Evolutionary conservation across 2,329 filamentous ascomycete genomes (phyloP).

Genomic region (Colletotrichum coccodes): DNA sequence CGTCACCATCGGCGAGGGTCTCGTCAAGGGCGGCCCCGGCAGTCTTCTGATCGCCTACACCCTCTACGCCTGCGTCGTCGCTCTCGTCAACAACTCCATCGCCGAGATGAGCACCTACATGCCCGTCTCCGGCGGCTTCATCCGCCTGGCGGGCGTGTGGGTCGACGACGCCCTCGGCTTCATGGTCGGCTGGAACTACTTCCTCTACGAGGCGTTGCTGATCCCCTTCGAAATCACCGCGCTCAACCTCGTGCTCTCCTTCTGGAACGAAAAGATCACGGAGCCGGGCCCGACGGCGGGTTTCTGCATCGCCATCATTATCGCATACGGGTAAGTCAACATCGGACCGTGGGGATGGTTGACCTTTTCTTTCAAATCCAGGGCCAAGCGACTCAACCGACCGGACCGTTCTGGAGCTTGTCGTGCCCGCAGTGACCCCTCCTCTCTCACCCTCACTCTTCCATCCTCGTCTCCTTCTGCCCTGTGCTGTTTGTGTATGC

Average conservation of each 20-base stretch:
- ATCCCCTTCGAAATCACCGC: conserved; percentile 42
- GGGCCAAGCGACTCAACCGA: conserved; percentile 16
- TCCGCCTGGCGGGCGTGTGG: conserved; percentile 44
- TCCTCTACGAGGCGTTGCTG: conserved; percentile 60
- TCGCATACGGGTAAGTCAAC: conserved; percentile 30
- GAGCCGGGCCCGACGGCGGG: conserved; percentile 34
- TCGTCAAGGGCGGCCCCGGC: conserved; percentile 29
- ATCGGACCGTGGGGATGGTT: conserved; percentile 3
- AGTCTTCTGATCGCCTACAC: conserved; percentile 30
- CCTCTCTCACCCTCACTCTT: neutral
- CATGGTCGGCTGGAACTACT: conserved; percentile 69
- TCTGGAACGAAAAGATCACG: conserved; percentile 35
- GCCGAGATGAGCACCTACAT: conserved; percentile 47
- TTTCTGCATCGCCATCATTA: conserved; percentile 35
- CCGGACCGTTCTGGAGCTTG: conserved; percentile 11
- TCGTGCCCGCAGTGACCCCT: conserved; percentile 16
- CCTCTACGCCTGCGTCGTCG: conserved; percentile 42
- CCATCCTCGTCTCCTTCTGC: neutral
- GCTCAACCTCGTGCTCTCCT: conserved; percentile 37
- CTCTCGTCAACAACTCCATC: conserved; percentile 50
- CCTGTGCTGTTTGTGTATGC: conserved; percentile 15
- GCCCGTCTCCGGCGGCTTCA: conserved; percentile 32
- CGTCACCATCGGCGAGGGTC: conserved; percentile 55
- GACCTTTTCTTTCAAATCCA: conserved; percentile 1
- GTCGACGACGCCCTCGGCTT: conserved; percentile 67